Percentiles rank a stretch among this genome's conserved stretches.
phyloP scores from a whole-genome alignment of 208 protist genomes.

The Leishmania guyanensis region DNA sequence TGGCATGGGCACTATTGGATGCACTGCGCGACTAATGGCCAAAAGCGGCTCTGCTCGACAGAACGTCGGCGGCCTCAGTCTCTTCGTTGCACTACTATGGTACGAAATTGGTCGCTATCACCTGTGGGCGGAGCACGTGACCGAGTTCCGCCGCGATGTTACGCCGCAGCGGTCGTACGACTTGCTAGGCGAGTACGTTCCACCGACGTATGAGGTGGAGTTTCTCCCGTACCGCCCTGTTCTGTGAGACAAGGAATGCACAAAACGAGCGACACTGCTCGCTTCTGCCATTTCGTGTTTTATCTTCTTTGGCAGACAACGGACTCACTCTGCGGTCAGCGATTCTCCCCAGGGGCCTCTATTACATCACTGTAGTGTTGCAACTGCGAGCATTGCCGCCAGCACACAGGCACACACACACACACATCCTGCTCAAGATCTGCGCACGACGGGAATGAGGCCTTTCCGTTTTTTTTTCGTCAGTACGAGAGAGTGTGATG shows the following conservation, averaged over 20 bases:
- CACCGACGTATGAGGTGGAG: slow-evolving; percentile 39
- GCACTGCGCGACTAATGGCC: slow-evolving; percentile 50
- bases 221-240: slow-evolving; percentile 40
- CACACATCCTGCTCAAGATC: background rate
- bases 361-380: background rate
- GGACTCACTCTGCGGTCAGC: background rate
- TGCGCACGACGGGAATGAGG: background rate
- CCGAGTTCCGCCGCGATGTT: slow-evolving; percentile 62
- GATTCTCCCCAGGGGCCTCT: background rate
- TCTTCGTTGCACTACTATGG: slow-evolving; percentile 74
- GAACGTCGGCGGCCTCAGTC: slow-evolving; percentile 40
- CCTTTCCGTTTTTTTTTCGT: background rate
- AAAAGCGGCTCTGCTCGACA: slow-evolving; percentile 35
- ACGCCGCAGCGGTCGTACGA: slow-evolving; percentile 69
- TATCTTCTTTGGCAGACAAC: too few relatives aligned
- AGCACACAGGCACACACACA: too few relatives aligned
- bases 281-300: background rate
- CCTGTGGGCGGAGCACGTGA: slow-evolving; percentile 73
- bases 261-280: background rate
- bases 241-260: background rate
- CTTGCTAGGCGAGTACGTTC: slow-evolving; percentile 77
- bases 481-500: background rate
- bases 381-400: background rate
- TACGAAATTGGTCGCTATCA: slow-evolving; percentile 87
- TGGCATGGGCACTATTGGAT: slow-evolving; percentile 75